Conservation (phyloP, 176 grass and related monocot species). For the Phoenix roebelenii region DNA sequence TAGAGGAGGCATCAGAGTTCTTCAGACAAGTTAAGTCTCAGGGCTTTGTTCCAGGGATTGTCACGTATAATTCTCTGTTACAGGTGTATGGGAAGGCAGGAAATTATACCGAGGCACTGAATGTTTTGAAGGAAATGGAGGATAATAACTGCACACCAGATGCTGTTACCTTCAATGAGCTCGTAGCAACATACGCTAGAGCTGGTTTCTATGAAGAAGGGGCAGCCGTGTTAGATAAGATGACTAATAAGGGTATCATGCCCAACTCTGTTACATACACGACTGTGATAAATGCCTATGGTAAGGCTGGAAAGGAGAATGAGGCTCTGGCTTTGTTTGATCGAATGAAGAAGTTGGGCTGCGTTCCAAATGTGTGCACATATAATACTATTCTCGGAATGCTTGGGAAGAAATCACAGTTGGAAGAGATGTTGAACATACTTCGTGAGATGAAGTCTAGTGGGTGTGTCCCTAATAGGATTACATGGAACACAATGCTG, state of each 20-base stretch:
- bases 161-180: constrained; percentile 66
- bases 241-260: constrained; percentile 53
- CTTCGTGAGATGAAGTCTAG: constrained; percentile 62
- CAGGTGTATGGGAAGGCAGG: constrained; percentile 74
- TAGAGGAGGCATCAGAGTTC: constrained; percentile 48
- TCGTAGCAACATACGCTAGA: constrained; percentile 52
- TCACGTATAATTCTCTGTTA: constrained; percentile 73
- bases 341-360: constrained; percentile 64
- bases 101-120: constrained; percentile 45
- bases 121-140: constrained; percentile 70
- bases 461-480: constrained; percentile 51
- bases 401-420: constrained; percentile 76
- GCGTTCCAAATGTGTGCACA: constrained; percentile 39
- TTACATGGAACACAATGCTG: constrained; percentile 90
- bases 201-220: constrained; percentile 68
- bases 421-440: constrained; percentile 44
- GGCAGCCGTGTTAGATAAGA: constrained; percentile 45
- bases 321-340: constrained; percentile 56
- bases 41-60: constrained; percentile 42
- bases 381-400: constrained; percentile 74
- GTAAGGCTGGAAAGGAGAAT: constrained; percentile 49
- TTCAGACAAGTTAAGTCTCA: constrained; percentile 54
- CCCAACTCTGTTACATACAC: constrained; percentile 69
- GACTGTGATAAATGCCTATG: constrained; percentile 61
- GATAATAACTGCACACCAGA: constrained; percentile 42